phyloP scores from a whole-genome alignment of 1,284 basidiomycete genomes.

The Athelia sp. region DNA sequence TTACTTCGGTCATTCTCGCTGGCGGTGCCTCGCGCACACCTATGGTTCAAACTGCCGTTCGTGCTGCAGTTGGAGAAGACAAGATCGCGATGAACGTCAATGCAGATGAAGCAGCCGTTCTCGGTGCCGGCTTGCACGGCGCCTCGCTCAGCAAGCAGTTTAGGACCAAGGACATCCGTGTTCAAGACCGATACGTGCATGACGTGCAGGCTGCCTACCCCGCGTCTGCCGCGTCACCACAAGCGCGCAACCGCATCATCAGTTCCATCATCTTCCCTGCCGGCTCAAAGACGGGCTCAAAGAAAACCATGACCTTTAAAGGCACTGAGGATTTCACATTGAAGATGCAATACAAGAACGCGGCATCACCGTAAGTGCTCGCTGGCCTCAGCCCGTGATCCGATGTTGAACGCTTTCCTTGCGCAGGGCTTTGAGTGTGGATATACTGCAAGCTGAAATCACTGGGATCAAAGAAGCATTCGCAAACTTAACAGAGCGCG shows the following conservation, averaged over 20 bases:
- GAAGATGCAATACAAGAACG: constrained; percentile 64
- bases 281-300: constrained; percentile 70
- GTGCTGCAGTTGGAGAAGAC: constrained; percentile 70
- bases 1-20: constrained; percentile 88
- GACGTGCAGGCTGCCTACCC: constrained; percentile 77
- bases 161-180: constrained; percentile 92
- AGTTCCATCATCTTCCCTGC: constrained; percentile 71
- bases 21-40: constrained; percentile 91
- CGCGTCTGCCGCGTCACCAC: constrained; percentile 47
- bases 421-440: constrained; percentile 31
- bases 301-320: constrained; percentile 82
- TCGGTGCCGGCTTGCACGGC: constrained; percentile 93
- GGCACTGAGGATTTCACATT: constrained; percentile 76
- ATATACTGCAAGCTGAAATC: constrained; percentile 63
- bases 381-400: constrained; percentile 5
- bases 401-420: constrained; percentile 50
- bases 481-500: constrained; percentile 69
- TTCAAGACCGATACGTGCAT: constrained; percentile 69
- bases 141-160: constrained; percentile 88
- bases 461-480: constrained; percentile 67
- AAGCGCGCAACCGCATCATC: constrained; percentile 59
- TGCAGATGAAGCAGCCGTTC: constrained; percentile 93
- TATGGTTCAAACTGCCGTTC: constrained; percentile 84
- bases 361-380: constrained; percentile 49
- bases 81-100: constrained; percentile 94